Percentiles rank a stretch among this genome's conserved stretches.
Conservation (phyloP, 2,329 filamentous ascomycete species). For the Sarocladium brachiariae region DNA sequence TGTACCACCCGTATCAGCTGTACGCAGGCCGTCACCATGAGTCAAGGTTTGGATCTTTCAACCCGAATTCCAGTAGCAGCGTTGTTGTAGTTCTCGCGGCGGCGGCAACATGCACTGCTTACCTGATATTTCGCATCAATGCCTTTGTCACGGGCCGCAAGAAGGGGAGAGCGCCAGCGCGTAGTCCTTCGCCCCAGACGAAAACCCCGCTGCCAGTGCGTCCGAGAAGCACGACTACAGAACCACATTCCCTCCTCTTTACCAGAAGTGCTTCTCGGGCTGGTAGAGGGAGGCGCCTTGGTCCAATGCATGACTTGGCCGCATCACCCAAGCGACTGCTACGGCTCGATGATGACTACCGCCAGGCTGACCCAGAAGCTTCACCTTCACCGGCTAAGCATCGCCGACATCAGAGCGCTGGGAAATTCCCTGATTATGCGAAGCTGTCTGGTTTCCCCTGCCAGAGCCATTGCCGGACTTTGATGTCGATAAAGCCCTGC, state of each 20-base stretch:
- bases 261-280: neutral
- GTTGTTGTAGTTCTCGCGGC: neutral
- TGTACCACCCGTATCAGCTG: neutral
- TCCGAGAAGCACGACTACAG: conserved; percentile 2
- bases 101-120: neutral
- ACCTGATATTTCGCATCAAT: neutral
- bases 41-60: neutral
- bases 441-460: conserved; percentile 64
- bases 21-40: neutral
- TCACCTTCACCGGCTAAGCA: conserved; percentile 64
- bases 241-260: neutral
- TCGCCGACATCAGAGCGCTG: conserved; percentile 60
- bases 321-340: conserved; percentile 19
- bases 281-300: neutral
- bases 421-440: conserved; percentile 77
- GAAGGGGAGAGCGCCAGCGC: neutral
- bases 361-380: conserved; percentile 29
- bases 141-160: neutral
- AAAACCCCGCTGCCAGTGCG: neutral
- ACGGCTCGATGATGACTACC: conserved; percentile 27
- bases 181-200: conserved; percentile 2
- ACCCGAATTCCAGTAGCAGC: neutral
- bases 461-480: conserved; percentile 60
- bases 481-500: conserved; percentile 58
- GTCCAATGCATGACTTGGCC: conserved; percentile 11